A percentile compares a stretch with the other conserved stretches of the same genome.
phyloP scores from a whole-genome alignment of 768 basidiomycete genomes.

The Macrolepiota albuminosa region DNA sequence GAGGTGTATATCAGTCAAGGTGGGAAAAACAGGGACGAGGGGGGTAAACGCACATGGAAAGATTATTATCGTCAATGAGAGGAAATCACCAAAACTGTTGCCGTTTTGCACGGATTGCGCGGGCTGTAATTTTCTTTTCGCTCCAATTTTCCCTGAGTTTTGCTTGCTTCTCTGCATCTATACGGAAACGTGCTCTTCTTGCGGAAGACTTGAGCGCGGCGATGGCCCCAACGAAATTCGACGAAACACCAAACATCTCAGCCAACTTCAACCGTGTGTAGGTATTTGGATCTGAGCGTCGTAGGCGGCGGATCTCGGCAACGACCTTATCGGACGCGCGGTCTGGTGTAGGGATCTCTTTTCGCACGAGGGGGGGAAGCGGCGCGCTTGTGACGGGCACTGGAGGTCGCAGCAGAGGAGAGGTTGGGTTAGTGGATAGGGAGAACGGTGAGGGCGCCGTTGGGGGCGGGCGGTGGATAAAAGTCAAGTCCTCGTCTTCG shows the following conservation, averaged over 20 bases:
- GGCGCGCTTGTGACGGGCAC: slow-evolving; percentile 22
- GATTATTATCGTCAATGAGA: slow-evolving; percentile 7
- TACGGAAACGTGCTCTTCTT: slow-evolving; percentile 36
- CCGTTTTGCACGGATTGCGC: slow-evolving; percentile 63
- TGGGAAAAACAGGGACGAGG: neutral
- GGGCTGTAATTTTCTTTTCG: slow-evolving; percentile 56
- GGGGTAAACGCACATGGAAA: slow-evolving; percentile 4
- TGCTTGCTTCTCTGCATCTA: slow-evolving; percentile 30
- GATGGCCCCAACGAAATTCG: slow-evolving; percentile 57
- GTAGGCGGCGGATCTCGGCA: slow-evolving; percentile 52
- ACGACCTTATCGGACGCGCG: slow-evolving; percentile 51
- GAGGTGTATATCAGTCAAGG: neutral
- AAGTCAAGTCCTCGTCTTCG: slow-evolving; percentile 57
- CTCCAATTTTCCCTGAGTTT: slow-evolving; percentile 64
- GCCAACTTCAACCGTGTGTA: slow-evolving; percentile 70
- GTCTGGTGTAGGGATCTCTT: slow-evolving; percentile 22
- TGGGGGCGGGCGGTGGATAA: slow-evolving; percentile 83
- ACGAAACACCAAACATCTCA: slow-evolving; percentile 69
- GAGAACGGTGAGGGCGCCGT: slow-evolving; percentile 71
- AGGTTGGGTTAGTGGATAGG: slow-evolving; percentile 61
- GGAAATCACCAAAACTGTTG: slow-evolving; percentile 63
- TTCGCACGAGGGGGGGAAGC: slow-evolving; percentile 45
- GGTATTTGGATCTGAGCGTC: slow-evolving; percentile 48
- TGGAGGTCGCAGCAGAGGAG: slow-evolving; percentile 57
- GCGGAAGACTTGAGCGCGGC: slow-evolving; percentile 56